Percentiles rank a stretch among this genome's conserved stretches.
Evolutionary conservation across 495 filamentous ascomycete genomes (phyloP).

Genomic region (Aspergillus coremiiformis): DNA sequence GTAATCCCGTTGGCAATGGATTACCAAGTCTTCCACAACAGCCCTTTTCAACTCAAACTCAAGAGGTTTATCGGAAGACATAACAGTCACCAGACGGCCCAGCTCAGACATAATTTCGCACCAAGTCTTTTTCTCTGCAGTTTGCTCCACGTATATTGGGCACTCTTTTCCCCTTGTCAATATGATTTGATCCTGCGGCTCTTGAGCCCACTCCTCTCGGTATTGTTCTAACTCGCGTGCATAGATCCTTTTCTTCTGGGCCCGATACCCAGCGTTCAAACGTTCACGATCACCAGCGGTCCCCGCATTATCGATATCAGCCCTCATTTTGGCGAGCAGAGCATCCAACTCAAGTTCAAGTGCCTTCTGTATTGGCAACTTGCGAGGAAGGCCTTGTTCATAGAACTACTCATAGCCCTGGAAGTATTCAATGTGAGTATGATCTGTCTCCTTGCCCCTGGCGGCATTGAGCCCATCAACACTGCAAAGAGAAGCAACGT

Average conservation of each 20-base stretch:
- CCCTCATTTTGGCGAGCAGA: neutral
- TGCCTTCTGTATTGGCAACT: slow-evolving; percentile 2
- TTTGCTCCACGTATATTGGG: neutral
- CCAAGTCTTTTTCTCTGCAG: neutral
- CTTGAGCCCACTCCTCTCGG: neutral
- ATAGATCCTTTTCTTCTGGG: neutral
- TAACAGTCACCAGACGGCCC: neutral
- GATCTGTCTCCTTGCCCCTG: neutral
- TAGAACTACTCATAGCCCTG: slow-evolving; percentile 1
- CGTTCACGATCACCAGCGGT: neutral
- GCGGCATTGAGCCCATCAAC: neutral
- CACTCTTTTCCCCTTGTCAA: neutral
- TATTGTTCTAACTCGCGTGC: neutral
- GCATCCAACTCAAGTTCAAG: neutral
- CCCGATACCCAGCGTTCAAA: neutral
- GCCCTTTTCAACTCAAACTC: neutral
- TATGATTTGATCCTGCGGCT: neutral
- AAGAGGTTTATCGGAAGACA: slow-evolving; percentile 1
- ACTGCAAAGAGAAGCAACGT: neutral
- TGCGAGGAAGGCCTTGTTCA: slow-evolving; percentile 1
- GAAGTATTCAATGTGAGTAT: slow-evolving; percentile 9
- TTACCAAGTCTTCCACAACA: neutral
- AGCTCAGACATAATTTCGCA: slow-evolving; percentile 4
- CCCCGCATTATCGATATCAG: neutral
- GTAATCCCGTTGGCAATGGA: neutral